Base-by-base conservation (phyloP, 805 yeast species). In the Yarrowia hollandica region DNA sequence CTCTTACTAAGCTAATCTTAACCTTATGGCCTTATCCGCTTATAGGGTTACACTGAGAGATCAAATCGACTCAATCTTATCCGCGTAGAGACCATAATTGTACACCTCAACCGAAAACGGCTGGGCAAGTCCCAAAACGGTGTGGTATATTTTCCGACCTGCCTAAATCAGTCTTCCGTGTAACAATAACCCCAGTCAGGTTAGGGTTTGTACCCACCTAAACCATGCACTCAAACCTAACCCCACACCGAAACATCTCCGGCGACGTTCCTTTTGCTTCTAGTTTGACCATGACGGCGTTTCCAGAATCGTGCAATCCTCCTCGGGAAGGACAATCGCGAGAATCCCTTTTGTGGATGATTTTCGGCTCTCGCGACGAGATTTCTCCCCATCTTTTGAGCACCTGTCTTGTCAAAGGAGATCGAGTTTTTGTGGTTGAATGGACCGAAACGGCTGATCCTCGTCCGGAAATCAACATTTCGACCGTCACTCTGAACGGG, bases 281-380 rank as follows among this genome's bases (percentile, higher is more conserved):
- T 4, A 25, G 10, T 10, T 7, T 16, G 9, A 18, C 10, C 12
- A 48, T 48, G 55, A 21, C 39, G 2, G 7, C 55, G 1, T 48
- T 48, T 6, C 55, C 55, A 2, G 55, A 48, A 1, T 11, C 39
- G 30, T 48, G 55, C 11, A 6, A 15, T 1, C 55, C 55, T 12
- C 55, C 55, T 1, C 28, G 39, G 2, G 55, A 48, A 10, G 55
- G 55, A 2, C 39, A 18, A 15, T 1, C 55, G n/a, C 54, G 54
- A 22, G 55, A 48, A 8, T 23, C 55, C 16, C 55, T 48, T 22
- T 15, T 48, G 12, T 48, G 55, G 55, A 48, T 48, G 55, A 23
- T 48, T 4, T 48, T 48, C n/a, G 55, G 55, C 1, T 18, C 55
- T 12, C 39, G 39, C 7, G 55, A 48, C 30, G 55, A 48, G 15